Evolutionary conservation across 2,329 filamentous ascomycete species (phyloP).

Genomic region (Fusarium nematophilum): DNA sequence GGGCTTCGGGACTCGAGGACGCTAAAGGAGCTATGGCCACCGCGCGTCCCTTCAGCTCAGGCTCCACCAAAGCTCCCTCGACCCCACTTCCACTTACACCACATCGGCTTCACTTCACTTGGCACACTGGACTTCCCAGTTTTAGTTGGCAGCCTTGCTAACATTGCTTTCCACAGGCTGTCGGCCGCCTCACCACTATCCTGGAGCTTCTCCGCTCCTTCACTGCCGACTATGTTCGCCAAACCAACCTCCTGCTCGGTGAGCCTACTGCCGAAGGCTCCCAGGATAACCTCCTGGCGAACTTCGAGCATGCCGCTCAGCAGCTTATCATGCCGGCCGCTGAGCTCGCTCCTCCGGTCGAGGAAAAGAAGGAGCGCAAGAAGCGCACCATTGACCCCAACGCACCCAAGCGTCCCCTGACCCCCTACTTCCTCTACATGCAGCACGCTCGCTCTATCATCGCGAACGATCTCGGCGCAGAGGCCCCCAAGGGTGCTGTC

Average conservation of each 20-base stretch:
- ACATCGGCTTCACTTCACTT: background rate
- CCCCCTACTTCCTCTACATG: conserved; percentile 95
- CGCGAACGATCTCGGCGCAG: conserved; percentile 78
- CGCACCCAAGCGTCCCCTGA: conserved; percentile 92
- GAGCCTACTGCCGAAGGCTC: conserved; percentile 65
- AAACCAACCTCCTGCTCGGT: conserved; percentile 85
- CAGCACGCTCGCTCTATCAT: conserved; percentile 88
- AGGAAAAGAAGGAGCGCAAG: conserved; percentile 89
- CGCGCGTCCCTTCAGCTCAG: conserved; percentile 13
- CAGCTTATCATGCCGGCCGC: conserved; percentile 57
- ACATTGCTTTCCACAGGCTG: conserved; percentile 53
- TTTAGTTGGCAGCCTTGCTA: conserved; percentile 43
- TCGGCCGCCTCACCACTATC: conserved; percentile 77
- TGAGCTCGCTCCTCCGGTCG: conserved; percentile 59
- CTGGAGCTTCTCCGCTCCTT: conserved; percentile 83
- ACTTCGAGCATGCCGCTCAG: conserved; percentile 64
- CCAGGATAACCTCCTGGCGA: conserved; percentile 58
- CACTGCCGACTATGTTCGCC: conserved; percentile 85
- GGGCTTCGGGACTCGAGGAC: conserved; percentile 1
- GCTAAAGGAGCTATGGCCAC: conserved; percentile 38
- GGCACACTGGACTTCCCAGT: background rate
- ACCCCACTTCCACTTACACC: conserved; percentile 19
- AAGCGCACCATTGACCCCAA: conserved; percentile 90
- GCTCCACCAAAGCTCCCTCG: conserved; percentile 28
- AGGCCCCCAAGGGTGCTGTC: conserved; percentile 85